phyloP scores from a whole-genome alignment of 768 basidiomycete species.

The Boletus vermiculosoides region DNA sequence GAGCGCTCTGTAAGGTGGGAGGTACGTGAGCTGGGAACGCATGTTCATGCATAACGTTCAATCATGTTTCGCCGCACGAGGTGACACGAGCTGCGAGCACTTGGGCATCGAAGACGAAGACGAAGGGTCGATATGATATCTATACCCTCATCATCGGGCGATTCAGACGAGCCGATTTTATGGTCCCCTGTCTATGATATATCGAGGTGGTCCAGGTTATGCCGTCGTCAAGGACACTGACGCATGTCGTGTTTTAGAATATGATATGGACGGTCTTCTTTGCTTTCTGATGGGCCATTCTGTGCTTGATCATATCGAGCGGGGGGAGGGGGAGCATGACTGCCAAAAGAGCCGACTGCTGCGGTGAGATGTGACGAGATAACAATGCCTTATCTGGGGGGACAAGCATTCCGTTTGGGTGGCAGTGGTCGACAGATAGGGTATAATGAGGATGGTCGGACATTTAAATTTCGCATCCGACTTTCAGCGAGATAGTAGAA shows the following conservation, averaged over 20 bases:
- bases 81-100: neutral
- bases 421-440: neutral
- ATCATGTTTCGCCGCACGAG: neutral
- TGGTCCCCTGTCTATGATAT: neutral
- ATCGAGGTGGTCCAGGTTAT: neutral
- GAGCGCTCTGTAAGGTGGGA: no score
- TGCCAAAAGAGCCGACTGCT: neutral
- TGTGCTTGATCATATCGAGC: neutral
- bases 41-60: neutral
- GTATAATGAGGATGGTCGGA: neutral
- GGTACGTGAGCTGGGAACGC: neutral
- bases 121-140: neutral
- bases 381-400: neutral
- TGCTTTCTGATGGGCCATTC: neutral
- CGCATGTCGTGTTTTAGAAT: neutral
- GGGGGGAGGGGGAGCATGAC: neutral
- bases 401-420: neutral
- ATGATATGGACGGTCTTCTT: neutral
- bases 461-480: neutral
- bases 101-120: neutral
- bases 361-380: neutral
- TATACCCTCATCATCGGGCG: neutral
- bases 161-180: neutral
- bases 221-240: no score
- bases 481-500: neutral